Conservation (phyloP, 495 filamentous ascomycete genomes). For the Neohortaea acidophila region DNA sequence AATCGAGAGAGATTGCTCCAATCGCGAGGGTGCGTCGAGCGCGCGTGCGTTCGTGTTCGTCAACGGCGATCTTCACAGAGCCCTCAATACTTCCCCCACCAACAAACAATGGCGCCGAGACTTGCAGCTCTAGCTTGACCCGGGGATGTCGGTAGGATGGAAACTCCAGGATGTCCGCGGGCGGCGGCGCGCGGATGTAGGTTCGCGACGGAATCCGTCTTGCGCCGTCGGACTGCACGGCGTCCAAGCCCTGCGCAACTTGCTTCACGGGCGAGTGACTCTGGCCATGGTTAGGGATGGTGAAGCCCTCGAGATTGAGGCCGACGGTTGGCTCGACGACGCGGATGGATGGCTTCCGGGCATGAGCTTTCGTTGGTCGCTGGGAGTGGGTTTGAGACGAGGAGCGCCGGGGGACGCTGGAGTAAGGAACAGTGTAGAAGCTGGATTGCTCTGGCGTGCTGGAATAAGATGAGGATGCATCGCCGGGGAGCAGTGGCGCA, state of each 20-base stretch:
- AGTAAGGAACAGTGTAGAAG: slow-evolving; percentile 25
- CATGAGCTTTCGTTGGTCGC: slow-evolving; percentile 5
- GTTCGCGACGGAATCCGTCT: slow-evolving; percentile 24
- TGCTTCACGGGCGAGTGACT: slow-evolving; percentile 25
- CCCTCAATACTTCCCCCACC: slow-evolving; percentile 29
- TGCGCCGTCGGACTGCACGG: slow-evolving; percentile 19
- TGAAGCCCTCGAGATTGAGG: slow-evolving; percentile 14
- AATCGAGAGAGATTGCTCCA: slow-evolving; percentile 32
- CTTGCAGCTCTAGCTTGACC: slow-evolving; percentile 23
- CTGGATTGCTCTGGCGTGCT: slow-evolving; percentile 21
- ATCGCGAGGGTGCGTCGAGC: slow-evolving; percentile 24
- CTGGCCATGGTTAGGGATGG: slow-evolving; percentile 21
- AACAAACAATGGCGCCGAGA: slow-evolving; percentile 28
- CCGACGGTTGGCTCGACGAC: slow-evolving; percentile 7
- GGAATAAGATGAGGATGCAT: slow-evolving; percentile 18
- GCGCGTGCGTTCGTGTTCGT: slow-evolving; percentile 24
- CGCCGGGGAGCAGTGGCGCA: neutral
- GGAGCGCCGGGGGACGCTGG: slow-evolving; percentile 25
- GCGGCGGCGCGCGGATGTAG: slow-evolving; percentile 19
- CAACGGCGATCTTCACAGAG: slow-evolving; percentile 24
- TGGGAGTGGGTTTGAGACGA: slow-evolving; percentile 19
- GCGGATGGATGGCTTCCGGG: slow-evolving; percentile 6
- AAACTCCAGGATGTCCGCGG: slow-evolving; percentile 24
- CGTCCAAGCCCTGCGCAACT: slow-evolving; percentile 17
- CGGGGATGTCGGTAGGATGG: slow-evolving; percentile 26